Base-by-base conservation (phyloP, 805 yeast species). In the Cyberlindnera euphorbiae region DNA sequence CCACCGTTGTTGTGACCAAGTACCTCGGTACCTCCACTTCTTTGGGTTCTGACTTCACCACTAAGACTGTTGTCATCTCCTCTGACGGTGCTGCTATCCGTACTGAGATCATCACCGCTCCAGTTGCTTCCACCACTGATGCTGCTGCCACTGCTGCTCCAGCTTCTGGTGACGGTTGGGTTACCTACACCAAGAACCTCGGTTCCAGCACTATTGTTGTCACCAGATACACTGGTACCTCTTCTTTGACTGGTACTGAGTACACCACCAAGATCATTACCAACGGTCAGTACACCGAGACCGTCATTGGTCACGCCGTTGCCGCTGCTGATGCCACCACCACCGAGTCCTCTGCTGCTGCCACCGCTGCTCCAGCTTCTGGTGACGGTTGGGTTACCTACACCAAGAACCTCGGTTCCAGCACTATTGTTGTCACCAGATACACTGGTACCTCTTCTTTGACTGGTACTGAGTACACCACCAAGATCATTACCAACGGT, bases 161-260 rank as follows among this genome's bases (percentile, higher is more conserved):
- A 10, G 12, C 18, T 28, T 22, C 17, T 11, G 17, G 18, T 18
- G 26, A 27, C 5, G 25, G 22, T 11, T 33, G 36, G 36, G 26
- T 33, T 15, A 33, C 36, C 3, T 33, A 33, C 27, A 33, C 30
- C 27, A 33, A 33, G 31, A 4, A 13, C 19, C 15, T 33, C 21
- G 36, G 36, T 5, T 26, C 36, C 17, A 27, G 31, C 27, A 33
- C 36, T 15, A 33, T 33, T 12, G 25, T 33, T 33, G 36, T 33
- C 13, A 33, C 36, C 5, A 21, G 25, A 19, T 33, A 33, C 31
- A 21, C 15, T 12, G 36, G 36, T 27, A 26, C 36, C 19, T 18
- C 25, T 15, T 7, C 30, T 3, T 22, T 30, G 26, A 30, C 33
- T 22, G 33, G 33, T 9, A 14, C 33, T 6, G 26, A 23, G 17